Conservation (phyloP, 129 eudicot genomes). For the Apium graveolens region DNA sequence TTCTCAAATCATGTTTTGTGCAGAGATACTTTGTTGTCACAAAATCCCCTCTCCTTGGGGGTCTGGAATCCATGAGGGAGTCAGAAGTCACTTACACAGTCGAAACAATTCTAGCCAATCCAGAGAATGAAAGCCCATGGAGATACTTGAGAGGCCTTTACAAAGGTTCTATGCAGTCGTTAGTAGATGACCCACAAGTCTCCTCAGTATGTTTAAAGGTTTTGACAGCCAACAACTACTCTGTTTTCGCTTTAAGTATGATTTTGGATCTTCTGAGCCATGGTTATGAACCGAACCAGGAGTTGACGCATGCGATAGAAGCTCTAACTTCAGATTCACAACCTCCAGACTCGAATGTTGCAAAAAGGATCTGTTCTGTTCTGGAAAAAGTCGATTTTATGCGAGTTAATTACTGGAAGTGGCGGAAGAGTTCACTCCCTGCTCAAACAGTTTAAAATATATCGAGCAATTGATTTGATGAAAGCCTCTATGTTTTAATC, state of each 20-base stretch:
- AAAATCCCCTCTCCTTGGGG: slow-evolving; percentile 72
- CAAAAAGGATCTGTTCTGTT: slow-evolving; percentile 48
- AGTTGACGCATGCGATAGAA: slow-evolving; percentile 45
- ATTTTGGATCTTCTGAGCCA: slow-evolving; percentile 73
- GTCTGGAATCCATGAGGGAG: slow-evolving; percentile 58
- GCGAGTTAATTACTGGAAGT: slow-evolving; percentile 80
- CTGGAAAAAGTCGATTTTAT: slow-evolving; percentile 60
- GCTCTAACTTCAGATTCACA: slow-evolving; percentile 35
- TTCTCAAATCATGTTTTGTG: not conserved
- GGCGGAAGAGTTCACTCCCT: slow-evolving; percentile 54
- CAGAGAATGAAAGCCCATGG: slow-evolving; percentile 96
- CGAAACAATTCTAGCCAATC: slow-evolving; percentile 55
- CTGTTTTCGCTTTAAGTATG: slow-evolving; percentile 59
- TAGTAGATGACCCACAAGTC: slow-evolving; percentile 48
- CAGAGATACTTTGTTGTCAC: slow-evolving; percentile 91
- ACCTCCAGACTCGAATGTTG: slow-evolving; percentile 21
- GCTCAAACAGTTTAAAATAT: slow-evolving; percentile 20
- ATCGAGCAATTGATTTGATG: not conserved
- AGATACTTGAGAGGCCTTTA: slow-evolving; percentile 87
- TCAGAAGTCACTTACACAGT: slow-evolving; percentile 69
- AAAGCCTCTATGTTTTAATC: not conserved
- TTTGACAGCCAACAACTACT: slow-evolving; percentile 33
- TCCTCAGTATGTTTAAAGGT: slow-evolving; percentile 56
- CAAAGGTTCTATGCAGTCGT: slow-evolving; percentile 37
- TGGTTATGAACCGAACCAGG: slow-evolving; percentile 54